A percentile compares a stretch with the other conserved stretches of the same genome.
Conservation (phyloP, 2,329 filamentous ascomycete genomes). For the Sclerotinia subarctica region DNA sequence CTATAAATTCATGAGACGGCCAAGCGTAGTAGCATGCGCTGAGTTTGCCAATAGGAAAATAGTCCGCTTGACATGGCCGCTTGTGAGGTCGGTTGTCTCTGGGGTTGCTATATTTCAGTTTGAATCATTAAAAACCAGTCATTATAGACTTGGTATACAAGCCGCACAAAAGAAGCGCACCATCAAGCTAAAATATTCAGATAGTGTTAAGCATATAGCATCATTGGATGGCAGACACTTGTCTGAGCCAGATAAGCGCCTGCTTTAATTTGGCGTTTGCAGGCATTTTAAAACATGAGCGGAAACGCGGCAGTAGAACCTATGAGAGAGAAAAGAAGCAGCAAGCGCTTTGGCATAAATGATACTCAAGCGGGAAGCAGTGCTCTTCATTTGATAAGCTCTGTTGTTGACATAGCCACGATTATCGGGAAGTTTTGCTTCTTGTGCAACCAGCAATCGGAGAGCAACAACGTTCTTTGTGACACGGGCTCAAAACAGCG, state of each 20-base stretch:
- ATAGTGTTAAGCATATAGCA: neutral
- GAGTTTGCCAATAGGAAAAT: constrained; percentile 34
- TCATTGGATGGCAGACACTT: constrained; percentile 14
- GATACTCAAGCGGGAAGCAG: neutral
- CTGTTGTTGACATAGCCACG: constrained; percentile 9
- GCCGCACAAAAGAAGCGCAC: constrained; percentile 11
- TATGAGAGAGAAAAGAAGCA: neutral
- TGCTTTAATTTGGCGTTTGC: neutral
- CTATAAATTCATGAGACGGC: constrained; percentile 39
- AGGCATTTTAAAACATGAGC: constrained; percentile 4
- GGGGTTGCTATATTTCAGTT: neutral
- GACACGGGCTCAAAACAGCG: neutral
- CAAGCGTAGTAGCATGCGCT: constrained; percentile 36
- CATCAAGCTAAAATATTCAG: neutral
- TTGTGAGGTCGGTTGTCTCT: constrained; percentile 26
- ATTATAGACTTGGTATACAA: constrained; percentile 12
- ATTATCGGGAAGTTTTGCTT: neutral
- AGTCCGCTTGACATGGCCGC: constrained; percentile 15
- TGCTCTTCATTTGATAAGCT: neutral
- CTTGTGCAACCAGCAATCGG: neutral
- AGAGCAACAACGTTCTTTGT: neutral
- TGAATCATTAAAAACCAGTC: constrained; percentile 12
- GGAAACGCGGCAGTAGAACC: constrained; percentile 2
- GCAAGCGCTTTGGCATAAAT: neutral
- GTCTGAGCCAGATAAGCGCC: constrained; percentile 14